These are phyloP conservation scores for Sistotremastrum suecicum DNA, from an alignment of 768 basidiomycete genomes.

Conservation along the genomic window DNA sequence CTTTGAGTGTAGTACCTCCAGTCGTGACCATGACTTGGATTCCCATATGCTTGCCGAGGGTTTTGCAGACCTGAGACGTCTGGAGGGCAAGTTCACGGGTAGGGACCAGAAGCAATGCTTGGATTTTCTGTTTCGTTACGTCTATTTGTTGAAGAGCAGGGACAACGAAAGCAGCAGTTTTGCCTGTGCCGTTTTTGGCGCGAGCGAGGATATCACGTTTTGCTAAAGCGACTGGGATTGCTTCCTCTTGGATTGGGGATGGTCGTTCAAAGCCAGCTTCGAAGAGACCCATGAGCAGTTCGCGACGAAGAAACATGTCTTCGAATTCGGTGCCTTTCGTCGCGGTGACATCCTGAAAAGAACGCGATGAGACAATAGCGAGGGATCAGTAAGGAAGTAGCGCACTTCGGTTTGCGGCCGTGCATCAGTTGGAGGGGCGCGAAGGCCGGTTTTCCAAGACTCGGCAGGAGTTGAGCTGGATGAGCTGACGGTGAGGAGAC, in stretches of 20 bases:
- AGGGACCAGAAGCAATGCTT: constrained; percentile 91
- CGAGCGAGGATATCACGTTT: constrained; percentile 91
- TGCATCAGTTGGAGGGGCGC: constrained; percentile 77
- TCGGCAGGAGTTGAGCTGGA: background rate
- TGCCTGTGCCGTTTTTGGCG: constrained; percentile 94
- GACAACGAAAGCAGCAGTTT: constrained; percentile 98
- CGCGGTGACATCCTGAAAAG: constrained; percentile 63
- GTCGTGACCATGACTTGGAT: constrained; percentile 99
- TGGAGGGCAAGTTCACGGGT: constrained; percentile 98
- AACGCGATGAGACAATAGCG: background rate
- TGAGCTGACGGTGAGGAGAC: background rate
- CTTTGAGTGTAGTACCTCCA: constrained; percentile 93
- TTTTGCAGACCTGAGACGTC: constrained; percentile 98
- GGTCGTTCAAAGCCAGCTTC: constrained; percentile 96
- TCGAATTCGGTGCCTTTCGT: constrained; percentile 95
- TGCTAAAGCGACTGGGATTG: constrained; percentile 88
- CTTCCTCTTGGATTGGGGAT: constrained; percentile 98
- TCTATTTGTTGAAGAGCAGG: constrained; percentile 91
- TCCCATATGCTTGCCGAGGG: constrained; percentile 88
- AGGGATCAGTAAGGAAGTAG: background rate
- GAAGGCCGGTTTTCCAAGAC: constrained; percentile 63
- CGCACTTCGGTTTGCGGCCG: constrained; percentile 82
- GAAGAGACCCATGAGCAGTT: constrained; percentile 98
- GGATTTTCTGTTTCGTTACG: constrained; percentile 71
- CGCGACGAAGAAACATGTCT: constrained; percentile 81